Evolutionary conservation across 2,329 filamentous ascomycete genomes (phyloP), one percentile per base, ranked within the genome.

Genomic region (Aspergillus sp.): DNA sequence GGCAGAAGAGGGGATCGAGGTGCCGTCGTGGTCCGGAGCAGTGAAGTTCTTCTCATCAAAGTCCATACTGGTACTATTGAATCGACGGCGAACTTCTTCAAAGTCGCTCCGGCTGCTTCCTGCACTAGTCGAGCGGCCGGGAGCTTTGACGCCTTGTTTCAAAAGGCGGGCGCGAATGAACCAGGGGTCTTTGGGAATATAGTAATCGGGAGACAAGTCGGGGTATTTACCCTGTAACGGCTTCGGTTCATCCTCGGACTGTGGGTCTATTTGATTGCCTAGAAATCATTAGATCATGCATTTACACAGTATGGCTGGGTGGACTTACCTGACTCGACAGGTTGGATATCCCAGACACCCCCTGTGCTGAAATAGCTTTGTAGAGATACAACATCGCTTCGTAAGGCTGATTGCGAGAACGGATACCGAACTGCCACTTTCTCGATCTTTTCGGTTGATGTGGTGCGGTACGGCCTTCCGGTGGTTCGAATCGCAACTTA

Each of bases 391-490:
- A 74, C 66, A 98, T 86, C 0, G 93, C 93, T 65, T 98, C 93
- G 58, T 90, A 89, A 0, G 93, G 93, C 44, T 89, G 86, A 60
- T 97, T 98, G 39, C 93, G 83, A 37, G 89, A 95, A 32, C 93
- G 82, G 49, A 98, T 98, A 44, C 93, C 93, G 62, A 98, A 98
- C 64, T 98, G 93, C 93, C 93, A 98, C 53, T 91, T 88, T 11
- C 90, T 88, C 1, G 86, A 86, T 43, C 54, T 61, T 60, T 88
- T 90, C 5, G 76, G 70, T 65, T 67, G 67, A 37, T 65, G 58
- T 6, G 63, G 49, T 3, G 64, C 57, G 7, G 62, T 57, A 28
- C 78, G 73, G 6, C 65, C 72, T 54, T 77, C 78, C 5, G 74
- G 80, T 37, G 74, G 76, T 70, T 79, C 60, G 61, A 78, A 44